Percentiles rank a stretch among this genome's conserved stretches.
Conservation (phyloP, 345 rosid genomes). For the Linum lewisii region DNA sequence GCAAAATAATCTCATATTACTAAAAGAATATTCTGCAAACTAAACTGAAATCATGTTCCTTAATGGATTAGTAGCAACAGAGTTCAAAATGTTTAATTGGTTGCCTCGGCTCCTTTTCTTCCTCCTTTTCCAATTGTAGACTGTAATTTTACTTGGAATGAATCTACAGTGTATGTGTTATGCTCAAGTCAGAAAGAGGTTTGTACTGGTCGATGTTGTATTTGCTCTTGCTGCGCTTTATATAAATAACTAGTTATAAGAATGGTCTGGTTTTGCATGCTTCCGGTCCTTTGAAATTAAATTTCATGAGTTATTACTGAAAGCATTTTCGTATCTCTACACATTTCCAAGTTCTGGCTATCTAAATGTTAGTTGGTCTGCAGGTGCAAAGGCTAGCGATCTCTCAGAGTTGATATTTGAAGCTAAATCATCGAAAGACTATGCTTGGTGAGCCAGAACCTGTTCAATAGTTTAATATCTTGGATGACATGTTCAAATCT, state of each 20-base stretch:
- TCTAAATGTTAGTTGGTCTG: constrained; percentile 5
- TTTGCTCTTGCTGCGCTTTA: too few relatives aligned
- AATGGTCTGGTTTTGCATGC: too few relatives aligned
- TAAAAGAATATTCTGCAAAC: too few relatives aligned
- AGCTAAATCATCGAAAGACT: constrained; percentile 62
- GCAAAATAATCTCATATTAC: too few relatives aligned
- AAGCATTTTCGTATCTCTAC: constrained; percentile 3
- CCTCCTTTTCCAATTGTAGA: neutral
- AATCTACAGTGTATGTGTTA: neutral
- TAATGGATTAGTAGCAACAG: neutral
- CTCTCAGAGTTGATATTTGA: constrained; percentile 57
- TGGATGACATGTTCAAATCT: neutral
- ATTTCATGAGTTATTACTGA: neutral
- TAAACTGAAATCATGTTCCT: too few relatives aligned
- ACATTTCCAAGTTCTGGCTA: constrained; percentile 1
- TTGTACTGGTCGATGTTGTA: too few relatives aligned
- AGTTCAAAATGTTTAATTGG: neutral
- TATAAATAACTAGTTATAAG: too few relatives aligned
- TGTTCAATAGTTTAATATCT: neutral
- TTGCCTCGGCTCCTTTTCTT: neutral
- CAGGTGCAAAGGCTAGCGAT: constrained; percentile 35
- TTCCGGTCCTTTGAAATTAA: constrained; percentile 4
- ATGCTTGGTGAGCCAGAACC: constrained; percentile 51
- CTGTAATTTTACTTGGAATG: neutral
- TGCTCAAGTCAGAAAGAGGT: neutral